phyloP scores from a whole-genome alignment of 129 eudicot genomes.

The Chrysanthemum lavandulifolium region DNA sequence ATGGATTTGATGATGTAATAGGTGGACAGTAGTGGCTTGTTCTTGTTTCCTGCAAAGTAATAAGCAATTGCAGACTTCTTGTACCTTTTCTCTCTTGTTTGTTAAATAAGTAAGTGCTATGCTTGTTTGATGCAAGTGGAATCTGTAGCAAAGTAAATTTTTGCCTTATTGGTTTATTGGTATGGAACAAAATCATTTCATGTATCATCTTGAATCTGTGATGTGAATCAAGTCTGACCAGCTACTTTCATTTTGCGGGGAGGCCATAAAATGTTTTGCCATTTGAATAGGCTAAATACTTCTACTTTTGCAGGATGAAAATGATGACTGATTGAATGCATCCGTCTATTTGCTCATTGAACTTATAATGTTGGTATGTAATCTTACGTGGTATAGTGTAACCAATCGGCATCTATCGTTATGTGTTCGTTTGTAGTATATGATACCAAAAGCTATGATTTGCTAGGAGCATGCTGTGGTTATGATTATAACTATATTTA shows the following conservation, averaged over 20 bases:
- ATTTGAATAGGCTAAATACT: too few relatives aligned
- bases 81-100: not conserved
- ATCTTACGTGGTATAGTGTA: too few relatives aligned
- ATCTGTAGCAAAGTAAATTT: conserved; percentile 25
- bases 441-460: too few relatives aligned
- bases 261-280: not conserved
- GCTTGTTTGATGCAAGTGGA: conserved; percentile 41
- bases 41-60: conserved; percentile 30
- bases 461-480: too few relatives aligned
- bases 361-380: too few relatives aligned
- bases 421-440: too few relatives aligned
- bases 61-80: conserved; percentile 29
- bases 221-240: not conserved
- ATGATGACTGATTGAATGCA: too few relatives aligned
- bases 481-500: not conserved
- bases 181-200: conserved; percentile 10
- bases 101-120: conserved; percentile 38
- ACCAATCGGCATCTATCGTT: too few relatives aligned
- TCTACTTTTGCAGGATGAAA: too few relatives aligned
- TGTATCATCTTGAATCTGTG: not conserved
- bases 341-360: too few relatives aligned
- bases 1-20: conserved; percentile 15
- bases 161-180: not conserved
- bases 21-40: conserved; percentile 21
- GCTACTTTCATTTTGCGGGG: not conserved